Evolutionary conservation across 805 yeast genomes (phyloP).

Genomic region (Saccharomycopsis guyanensis): DNA sequence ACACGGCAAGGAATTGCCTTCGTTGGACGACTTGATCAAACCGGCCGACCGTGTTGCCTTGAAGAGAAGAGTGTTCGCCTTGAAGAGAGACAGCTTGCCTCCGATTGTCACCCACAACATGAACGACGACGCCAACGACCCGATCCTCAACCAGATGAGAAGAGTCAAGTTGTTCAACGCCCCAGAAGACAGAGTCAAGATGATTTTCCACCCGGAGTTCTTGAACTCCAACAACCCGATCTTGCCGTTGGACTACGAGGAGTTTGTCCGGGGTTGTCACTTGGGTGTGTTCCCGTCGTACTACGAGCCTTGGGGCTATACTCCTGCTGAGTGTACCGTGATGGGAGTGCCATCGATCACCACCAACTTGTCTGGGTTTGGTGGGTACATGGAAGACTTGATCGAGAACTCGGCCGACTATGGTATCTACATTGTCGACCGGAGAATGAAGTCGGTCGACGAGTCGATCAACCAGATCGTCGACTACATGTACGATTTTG

Average conservation of each 20-base stretch:
- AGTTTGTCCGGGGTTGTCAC: slow-evolving; percentile 96
- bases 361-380: slow-evolving; percentile 92
- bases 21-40: slow-evolving; percentile 74
- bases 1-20: slow-evolving; percentile 60
- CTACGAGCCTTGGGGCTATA: slow-evolving; percentile 99
- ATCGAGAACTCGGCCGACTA: slow-evolving; percentile 92
- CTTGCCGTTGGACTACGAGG: slow-evolving; percentile 89
- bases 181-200: slow-evolving; percentile 86
- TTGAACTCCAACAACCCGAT: slow-evolving; percentile 92
- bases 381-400: slow-evolving; percentile 97
- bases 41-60: slow-evolving; percentile 83
- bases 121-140: slow-evolving; percentile 87
- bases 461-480: slow-evolving; percentile 88
- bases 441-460: slow-evolving; percentile 86
- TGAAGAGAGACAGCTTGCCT: slow-evolving; percentile 83
- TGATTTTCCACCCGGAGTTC: slow-evolving; percentile 96
- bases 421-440: slow-evolving; percentile 94
- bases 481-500: slow-evolving; percentile 83
- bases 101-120: slow-evolving; percentile 97
- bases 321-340: slow-evolving; percentile 98
- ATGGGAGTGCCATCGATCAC: slow-evolving; percentile 99
- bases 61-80: slow-evolving; percentile 87
- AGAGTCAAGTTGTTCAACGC: slow-evolving; percentile 85
- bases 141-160: slow-evolving; percentile 85
- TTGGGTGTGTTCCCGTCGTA: slow-evolving; percentile 97